Percentiles rank a stretch among this genome's conserved stretches.
Evolutionary conservation across 2,329 filamentous ascomycete species (phyloP).

Genomic region (Aspergillus terreus): DNA sequence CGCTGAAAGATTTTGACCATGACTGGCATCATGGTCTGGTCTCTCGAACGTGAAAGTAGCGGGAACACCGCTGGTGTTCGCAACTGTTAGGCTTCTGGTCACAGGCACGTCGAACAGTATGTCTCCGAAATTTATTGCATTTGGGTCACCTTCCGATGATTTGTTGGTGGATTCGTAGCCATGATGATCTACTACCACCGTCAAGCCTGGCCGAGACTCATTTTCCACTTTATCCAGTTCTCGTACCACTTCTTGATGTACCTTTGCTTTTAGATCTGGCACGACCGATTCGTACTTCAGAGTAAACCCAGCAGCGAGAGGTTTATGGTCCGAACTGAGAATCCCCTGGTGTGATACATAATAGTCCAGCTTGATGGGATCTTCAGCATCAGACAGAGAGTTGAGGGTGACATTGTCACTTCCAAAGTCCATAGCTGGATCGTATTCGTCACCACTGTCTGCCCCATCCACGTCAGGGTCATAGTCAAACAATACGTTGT

Average conservation of each 20-base stretch:
- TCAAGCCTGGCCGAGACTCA: conserved; percentile 77
- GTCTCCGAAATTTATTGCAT: conserved; percentile 72
- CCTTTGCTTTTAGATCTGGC: conserved; percentile 74
- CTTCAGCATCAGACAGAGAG: conserved; percentile 35
- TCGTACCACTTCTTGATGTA: conserved; percentile 81
- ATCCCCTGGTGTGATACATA: conserved; percentile 89
- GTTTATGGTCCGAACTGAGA: conserved; percentile 93
- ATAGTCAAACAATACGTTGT: conserved; percentile 84
- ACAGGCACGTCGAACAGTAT: conserved; percentile 66
- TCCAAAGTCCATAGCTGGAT: conserved; percentile 51
- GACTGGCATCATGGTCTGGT: conserved; percentile 49
- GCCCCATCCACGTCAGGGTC: conserved; percentile 73
- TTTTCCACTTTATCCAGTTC: conserved; percentile 91
- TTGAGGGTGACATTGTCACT: conserved; percentile 36
- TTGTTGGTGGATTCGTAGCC: conserved; percentile 33
- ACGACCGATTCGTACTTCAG: conserved; percentile 84
- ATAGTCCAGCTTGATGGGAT: conserved; percentile 55
- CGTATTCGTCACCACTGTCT: conserved; percentile 54
- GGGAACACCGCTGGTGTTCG: conserved; percentile 81
- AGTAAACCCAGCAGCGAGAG: conserved; percentile 76
- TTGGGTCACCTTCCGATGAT: conserved; percentile 38
- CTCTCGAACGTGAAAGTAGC: conserved; percentile 78
- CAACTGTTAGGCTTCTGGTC: conserved; percentile 70
- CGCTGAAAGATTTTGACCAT: conserved; percentile 44
- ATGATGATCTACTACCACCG: conserved; percentile 70